Evolutionary conservation across 352 stramenopile genomes (phyloP).

Genomic region (Thraustotheca clavata): DNA sequence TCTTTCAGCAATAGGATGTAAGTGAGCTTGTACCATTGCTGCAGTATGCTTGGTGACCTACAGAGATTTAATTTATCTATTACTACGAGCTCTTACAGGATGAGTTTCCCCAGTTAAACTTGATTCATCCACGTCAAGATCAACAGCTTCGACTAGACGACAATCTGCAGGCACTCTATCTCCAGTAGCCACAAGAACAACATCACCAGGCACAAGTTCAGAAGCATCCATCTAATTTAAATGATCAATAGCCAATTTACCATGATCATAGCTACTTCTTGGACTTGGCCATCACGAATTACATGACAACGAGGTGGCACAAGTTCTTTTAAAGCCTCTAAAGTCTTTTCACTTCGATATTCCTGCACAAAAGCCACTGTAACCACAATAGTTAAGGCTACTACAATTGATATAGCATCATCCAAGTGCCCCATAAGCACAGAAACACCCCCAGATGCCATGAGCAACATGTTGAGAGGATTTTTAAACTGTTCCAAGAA

Average conservation of each 20-base stretch:
- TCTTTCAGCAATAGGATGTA: slow-evolving; percentile 60
- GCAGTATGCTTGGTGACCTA: slow-evolving; percentile 43
- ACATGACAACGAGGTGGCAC: slow-evolving; percentile 65
- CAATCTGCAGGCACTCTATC: slow-evolving; percentile 92
- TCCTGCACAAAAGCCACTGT: slow-evolving; percentile 93
- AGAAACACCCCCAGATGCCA: slow-evolving; percentile 87
- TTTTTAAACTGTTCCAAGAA: slow-evolving; percentile 95
- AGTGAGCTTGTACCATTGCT: slow-evolving; percentile 51
- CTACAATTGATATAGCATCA: slow-evolving; percentile 93
- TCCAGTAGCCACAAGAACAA: slow-evolving; percentile 86
- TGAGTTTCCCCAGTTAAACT: slow-evolving; percentile 91
- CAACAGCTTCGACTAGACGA: slow-evolving; percentile 81
- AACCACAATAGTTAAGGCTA: slow-evolving; percentile 95
- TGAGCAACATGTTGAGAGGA: slow-evolving; percentile 94
- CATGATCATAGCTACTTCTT: slow-evolving; percentile 36
- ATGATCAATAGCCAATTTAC: too few relatives aligned
- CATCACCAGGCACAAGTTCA: slow-evolving; percentile 74
- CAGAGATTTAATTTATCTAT: background rate
- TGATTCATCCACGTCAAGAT: slow-evolving; percentile 89
- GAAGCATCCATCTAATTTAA: slow-evolving; percentile 49
- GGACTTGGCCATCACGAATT: slow-evolving; percentile 40
- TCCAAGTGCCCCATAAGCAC: slow-evolving; percentile 90
- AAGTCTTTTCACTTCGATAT: slow-evolving; percentile 79
- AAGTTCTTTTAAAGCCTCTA: slow-evolving; percentile 75
- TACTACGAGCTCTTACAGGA: slow-evolving; percentile 37